These are phyloP conservation scores for Yarrowia yakushimensis DNA, from an alignment of 805 yeast genomes.

Conservation along the genomic window DNA sequence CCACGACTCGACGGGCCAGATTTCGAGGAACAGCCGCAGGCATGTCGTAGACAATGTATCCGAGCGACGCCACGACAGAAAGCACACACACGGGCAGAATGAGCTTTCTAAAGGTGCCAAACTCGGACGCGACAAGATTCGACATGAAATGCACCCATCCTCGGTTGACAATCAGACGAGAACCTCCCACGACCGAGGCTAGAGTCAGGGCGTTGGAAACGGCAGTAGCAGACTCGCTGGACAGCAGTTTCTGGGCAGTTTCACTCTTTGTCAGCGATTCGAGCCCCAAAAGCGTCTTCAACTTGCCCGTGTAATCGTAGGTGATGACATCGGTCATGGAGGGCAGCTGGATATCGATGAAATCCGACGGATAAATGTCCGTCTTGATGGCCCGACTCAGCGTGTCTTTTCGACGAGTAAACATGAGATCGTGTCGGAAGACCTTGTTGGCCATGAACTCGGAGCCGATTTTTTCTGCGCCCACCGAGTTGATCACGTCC, in stretches of 20 bases:
- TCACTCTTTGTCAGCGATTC: background rate
- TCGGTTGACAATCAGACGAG: conserved; percentile 31
- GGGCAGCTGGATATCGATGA: conserved; percentile 66
- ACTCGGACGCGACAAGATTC: conserved; percentile 25
- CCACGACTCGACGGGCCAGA: conserved; percentile 65
- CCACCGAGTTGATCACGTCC: conserved; percentile 56
- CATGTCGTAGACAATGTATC: conserved; percentile 70
- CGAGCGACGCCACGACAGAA: conserved; percentile 51
- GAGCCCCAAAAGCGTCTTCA: background rate
- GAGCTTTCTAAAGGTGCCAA: conserved; percentile 39
- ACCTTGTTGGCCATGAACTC: conserved; percentile 48
- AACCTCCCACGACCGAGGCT: conserved; percentile 35
- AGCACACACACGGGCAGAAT: conserved; percentile 53
- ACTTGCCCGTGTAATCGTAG: background rate
- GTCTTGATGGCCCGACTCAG: conserved; percentile 56
- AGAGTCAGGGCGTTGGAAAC: conserved; percentile 33
- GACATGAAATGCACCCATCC: conserved; percentile 30
- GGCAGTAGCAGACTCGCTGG: conserved; percentile 21
- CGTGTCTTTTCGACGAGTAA: conserved; percentile 65
- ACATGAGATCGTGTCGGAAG: conserved; percentile 69
- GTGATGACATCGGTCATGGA: conserved; percentile 12
- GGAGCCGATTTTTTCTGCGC: conserved; percentile 60
- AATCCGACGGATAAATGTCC: conserved; percentile 63
- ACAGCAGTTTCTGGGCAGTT: conserved; percentile 3
- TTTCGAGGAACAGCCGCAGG: conserved; percentile 88